phyloP scores from a whole-genome alignment of 345 rosid species.

The Syzygium oleosum region DNA sequence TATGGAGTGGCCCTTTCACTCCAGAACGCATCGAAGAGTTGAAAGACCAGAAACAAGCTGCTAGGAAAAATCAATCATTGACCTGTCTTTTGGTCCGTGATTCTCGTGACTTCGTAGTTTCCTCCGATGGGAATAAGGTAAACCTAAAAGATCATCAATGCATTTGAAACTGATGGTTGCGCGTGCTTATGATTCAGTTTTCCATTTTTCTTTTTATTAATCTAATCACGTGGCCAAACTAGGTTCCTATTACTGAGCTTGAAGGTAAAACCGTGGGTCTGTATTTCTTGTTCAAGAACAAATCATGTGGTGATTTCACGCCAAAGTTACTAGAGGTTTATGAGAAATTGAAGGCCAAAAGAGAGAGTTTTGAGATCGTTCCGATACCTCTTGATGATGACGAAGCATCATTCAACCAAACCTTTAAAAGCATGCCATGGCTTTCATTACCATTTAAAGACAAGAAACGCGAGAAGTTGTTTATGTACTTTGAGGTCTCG shows the following conservation, averaged over 20 bases:
- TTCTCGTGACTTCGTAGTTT: constrained; percentile 45
- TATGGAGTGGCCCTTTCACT: constrained; percentile 61
- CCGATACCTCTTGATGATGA: constrained; percentile 18
- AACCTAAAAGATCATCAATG: neutral
- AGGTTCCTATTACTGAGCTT: constrained; percentile 30
- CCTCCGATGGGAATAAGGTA: constrained; percentile 14
- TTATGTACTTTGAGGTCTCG: constrained; percentile 17
- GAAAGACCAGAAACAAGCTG: constrained; percentile 46
- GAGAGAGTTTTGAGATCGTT: constrained; percentile 28
- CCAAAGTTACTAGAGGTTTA: constrained; percentile 18
- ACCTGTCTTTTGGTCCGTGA: constrained; percentile 40
- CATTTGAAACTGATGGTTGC: neutral
- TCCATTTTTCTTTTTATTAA: neutral
- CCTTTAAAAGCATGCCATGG: constrained; percentile 23
- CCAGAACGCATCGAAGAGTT: constrained; percentile 43
- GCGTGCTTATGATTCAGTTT: neutral
- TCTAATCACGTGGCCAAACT: neutral
- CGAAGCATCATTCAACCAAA: constrained; percentile 10
- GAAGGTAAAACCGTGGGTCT: constrained; percentile 29
- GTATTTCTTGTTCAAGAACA: constrained; percentile 10
- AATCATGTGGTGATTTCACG: constrained; percentile 14
- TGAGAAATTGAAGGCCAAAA: constrained; percentile 11
- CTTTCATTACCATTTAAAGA: constrained; percentile 26
- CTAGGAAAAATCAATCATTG: constrained; percentile 48
- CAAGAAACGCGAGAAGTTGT: constrained; percentile 12